Evolutionary conservation across 371 early-diverging fungal species (phyloP).

Genomic region (Lichtheimia ramosa): DNA sequence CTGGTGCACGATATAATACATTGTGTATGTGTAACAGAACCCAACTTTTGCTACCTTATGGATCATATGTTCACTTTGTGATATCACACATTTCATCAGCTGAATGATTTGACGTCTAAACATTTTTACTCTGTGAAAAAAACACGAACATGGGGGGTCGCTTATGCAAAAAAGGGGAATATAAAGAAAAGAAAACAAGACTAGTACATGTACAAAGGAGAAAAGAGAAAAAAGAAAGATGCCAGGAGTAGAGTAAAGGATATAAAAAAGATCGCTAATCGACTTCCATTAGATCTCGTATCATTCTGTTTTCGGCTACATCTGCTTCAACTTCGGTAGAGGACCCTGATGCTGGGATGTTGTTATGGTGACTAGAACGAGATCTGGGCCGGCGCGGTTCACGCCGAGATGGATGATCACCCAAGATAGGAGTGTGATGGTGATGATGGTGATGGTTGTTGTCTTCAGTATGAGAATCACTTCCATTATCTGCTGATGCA

Average conservation of each 20-base stretch:
- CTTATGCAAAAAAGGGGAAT: background rate
- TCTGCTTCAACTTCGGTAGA: constrained; percentile 24
- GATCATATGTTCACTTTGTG: no score
- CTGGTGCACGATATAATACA: no score
- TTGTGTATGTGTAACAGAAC: no score
- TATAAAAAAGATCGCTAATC: constrained; percentile 3
- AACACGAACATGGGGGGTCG: background rate
- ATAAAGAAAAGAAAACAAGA: background rate
- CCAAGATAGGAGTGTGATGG: background rate
- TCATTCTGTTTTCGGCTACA: constrained; percentile 5
- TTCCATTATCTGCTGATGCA: constrained; percentile 1
- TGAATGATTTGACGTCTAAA: no score
- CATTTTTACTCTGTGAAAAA: no score
- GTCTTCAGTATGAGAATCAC: background rate
- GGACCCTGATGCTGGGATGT: constrained; percentile 16
- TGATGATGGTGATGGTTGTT: background rate
- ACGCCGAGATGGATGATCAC: constrained; percentile 4
- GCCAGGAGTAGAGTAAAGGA: background rate
- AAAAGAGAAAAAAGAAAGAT: background rate
- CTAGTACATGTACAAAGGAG: background rate
- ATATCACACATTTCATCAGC: no score
- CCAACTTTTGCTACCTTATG: no score
- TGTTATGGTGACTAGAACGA: constrained; percentile 17
- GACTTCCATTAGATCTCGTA: constrained; percentile 17
- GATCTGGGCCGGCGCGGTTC: constrained; percentile 15